Base-by-base conservation (phyloP, 345 rosid genomes). In the Lepidium africanum region DNA sequence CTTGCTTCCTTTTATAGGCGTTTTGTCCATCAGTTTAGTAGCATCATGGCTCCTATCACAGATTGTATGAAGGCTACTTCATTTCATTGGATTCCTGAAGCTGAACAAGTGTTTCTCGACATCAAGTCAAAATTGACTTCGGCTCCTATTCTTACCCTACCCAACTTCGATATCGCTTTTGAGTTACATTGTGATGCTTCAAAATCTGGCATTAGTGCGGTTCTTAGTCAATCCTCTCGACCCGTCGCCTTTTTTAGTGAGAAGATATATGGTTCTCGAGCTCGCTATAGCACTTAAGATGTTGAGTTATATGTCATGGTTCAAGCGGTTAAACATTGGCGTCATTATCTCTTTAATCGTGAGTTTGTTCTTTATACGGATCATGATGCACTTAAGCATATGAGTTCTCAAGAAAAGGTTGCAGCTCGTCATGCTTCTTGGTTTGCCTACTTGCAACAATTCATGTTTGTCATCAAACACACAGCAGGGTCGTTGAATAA, bases 61-160 rank as follows among this genome's bases (percentile, higher is more conserved):
- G 25, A 46, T 0, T 46, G 25, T 4, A 46, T 46, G 51, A 16
- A 46, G 51, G 4, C 12, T 0, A 0, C 1, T 1, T 16, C 25
- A 0, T 46, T 46, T 4, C 0, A 0, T 0, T 16, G 51, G 25
- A 46, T 12, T 3, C 1, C 0, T 0, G 48, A 43, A 0, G 48
- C 25, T 0, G 13, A 46, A 0, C 10, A 0, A 0, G 51, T 13
- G 2, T 46, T 46, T 46, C 51, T 3, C 0, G 1, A 0, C 0
- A 17, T 46, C 25, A 46, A 16, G 4, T 16, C 25, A 15, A 8
- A 3, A 4, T 11, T 45, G 1, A 45, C 50, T 1, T 16, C 23
- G 0, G 7, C 25, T 0, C 23, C 11, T 0, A 13, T 46, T 4
- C 25, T 46, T 4, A 1, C 9, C 0, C 25, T 46, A 0, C 25